phyloP scores from a whole-genome alignment of 192 early-diverging fungal genomes.

The Mortierella hygrophila region DNA sequence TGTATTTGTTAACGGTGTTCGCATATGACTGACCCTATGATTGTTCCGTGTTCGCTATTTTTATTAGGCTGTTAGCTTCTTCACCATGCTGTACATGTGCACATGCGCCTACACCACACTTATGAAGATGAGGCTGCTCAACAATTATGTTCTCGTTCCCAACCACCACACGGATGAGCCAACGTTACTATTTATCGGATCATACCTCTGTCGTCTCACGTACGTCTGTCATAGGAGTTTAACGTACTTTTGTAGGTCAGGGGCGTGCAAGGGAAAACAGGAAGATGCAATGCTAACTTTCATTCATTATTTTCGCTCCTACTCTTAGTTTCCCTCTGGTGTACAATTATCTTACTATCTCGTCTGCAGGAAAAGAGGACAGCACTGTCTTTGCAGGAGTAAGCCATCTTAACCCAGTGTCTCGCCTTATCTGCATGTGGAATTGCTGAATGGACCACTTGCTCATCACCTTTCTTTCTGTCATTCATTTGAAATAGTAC shows the following conservation, averaged over 20 bases:
- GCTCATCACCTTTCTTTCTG: not conserved
- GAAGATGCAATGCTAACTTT: not conserved
- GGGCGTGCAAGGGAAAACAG: not conserved
- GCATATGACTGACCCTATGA: not conserved
- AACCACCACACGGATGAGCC: constrained; percentile 95
- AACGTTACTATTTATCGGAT: constrained; percentile 92
- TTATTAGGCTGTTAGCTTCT: constrained; percentile 74
- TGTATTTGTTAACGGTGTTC: not conserved
- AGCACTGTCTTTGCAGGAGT: constrained; percentile 63
- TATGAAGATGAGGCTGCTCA: constrained; percentile 91
- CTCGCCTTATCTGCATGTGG: constrained; percentile 63
- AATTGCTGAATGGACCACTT: constrained; percentile 35
- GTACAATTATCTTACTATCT: constrained; percentile 93
- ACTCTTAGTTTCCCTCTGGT: constrained; percentile 79
- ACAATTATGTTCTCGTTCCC: constrained; percentile 89
- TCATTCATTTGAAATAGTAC: constrained; percentile 49
- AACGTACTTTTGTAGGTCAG: not conserved
- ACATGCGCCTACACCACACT: constrained; percentile 92
- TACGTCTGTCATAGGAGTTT: constrained; percentile 36
- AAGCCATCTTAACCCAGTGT: constrained; percentile 26
- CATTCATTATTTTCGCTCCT: not conserved
- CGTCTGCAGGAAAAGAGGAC: constrained; percentile 59
- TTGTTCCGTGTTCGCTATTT: not conserved
- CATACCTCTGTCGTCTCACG: constrained; percentile 88
- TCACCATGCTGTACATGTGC: constrained; percentile 92